These are phyloP conservation scores for Termitomyces sp. DNA, from an alignment of 768 basidiomycete genomes.

Conservation along the genomic window DNA sequence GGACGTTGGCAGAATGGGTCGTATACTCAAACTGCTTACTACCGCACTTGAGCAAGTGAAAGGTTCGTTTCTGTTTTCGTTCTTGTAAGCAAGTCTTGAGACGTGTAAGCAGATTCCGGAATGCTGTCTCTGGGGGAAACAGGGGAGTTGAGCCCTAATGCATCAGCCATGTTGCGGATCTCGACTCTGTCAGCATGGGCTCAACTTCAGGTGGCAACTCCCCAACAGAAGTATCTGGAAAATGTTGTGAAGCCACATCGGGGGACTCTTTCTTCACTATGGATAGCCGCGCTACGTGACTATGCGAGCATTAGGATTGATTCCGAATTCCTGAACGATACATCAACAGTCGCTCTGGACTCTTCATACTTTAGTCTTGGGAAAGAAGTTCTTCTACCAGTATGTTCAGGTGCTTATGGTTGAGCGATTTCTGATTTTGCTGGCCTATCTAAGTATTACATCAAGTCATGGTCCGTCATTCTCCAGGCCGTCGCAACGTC, in stretches of 20 bases:
- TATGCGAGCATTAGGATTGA: conserved; percentile 89
- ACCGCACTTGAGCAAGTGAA: conserved; percentile 86
- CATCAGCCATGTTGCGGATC: conserved; percentile 89
- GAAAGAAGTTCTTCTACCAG: conserved; percentile 86
- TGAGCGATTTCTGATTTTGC: not conserved
- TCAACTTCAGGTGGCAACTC: conserved; percentile 76
- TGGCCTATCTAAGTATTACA: conserved; percentile 64
- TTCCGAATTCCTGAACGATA: conserved; percentile 78
- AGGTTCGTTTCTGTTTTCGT: conserved; percentile 39
- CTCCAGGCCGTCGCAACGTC: conserved; percentile 79
- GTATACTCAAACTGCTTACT: conserved; percentile 85
- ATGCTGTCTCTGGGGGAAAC: conserved; percentile 84
- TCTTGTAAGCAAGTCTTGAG: not conserved
- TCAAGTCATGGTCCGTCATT: conserved; percentile 74
- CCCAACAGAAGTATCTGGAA: conserved; percentile 66
- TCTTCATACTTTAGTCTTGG: conserved; percentile 84
- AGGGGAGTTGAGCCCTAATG: conserved; percentile 85
- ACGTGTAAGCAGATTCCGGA: conserved; percentile 54
- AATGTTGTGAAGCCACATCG: conserved; percentile 82
- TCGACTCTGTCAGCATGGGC: conserved; percentile 96
- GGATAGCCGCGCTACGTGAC: conserved; percentile 86
- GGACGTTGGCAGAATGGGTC: conserved; percentile 86
- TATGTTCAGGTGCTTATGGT: conserved; percentile 32
- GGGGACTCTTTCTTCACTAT: conserved; percentile 67
- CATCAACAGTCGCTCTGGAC: conserved; percentile 70